A percentile compares a stretch with the other conserved stretches of the same genome.
Evolutionary conservation across 1,139 yeast species (phyloP).

Genomic region (Suhomyces ambrosiae): DNA sequence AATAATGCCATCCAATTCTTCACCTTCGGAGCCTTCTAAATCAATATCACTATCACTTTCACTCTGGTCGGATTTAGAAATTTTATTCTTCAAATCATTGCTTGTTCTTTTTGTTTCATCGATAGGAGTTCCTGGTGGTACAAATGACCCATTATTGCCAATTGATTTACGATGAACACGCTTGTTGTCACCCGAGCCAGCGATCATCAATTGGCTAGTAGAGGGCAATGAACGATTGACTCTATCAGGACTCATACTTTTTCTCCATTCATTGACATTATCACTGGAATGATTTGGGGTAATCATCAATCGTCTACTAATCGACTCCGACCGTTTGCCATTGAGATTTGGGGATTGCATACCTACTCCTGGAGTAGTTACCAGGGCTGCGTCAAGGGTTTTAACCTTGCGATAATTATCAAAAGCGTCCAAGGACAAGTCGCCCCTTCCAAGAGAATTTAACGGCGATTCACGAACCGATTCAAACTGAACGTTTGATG

Average conservation of each 20-base stretch:
- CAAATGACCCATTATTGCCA: slow-evolving; percentile 10
- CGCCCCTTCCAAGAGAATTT: slow-evolving; percentile 72
- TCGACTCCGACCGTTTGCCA: slow-evolving; percentile 13
- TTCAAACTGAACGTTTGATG: slow-evolving; percentile 51
- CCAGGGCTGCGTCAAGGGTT: slow-evolving; percentile 13
- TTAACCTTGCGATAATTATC: slow-evolving; percentile 22
- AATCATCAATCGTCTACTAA: slow-evolving; percentile 15
- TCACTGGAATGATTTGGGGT: slow-evolving; percentile 26
- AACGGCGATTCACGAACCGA: slow-evolving; percentile 60
- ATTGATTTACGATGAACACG: slow-evolving; percentile 26
- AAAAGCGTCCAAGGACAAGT: slow-evolving; percentile 61
- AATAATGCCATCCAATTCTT: slow-evolving; percentile 16
- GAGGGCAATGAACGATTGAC: slow-evolving; percentile 21
- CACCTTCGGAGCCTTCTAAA: slow-evolving; percentile 14
- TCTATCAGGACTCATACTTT: slow-evolving; percentile 24
- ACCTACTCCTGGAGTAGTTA: slow-evolving; percentile 11
- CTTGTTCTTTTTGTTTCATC: slow-evolving; percentile 11
- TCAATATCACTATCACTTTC: slow-evolving; percentile 19
- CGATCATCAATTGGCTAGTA: slow-evolving; percentile 18
- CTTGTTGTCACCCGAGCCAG: slow-evolving; percentile 22
- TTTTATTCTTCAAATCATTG: slow-evolving; percentile 12
- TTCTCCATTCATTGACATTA: slow-evolving; percentile 19
- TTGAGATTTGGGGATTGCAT: slow-evolving; percentile 5
- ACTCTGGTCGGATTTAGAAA: slow-evolving; percentile 10
- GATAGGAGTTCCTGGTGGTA: slow-evolving; percentile 9